Conservation (phyloP, 202 grass and related monocot genomes). For the Bolboschoenoplectus hybrid region DNA sequence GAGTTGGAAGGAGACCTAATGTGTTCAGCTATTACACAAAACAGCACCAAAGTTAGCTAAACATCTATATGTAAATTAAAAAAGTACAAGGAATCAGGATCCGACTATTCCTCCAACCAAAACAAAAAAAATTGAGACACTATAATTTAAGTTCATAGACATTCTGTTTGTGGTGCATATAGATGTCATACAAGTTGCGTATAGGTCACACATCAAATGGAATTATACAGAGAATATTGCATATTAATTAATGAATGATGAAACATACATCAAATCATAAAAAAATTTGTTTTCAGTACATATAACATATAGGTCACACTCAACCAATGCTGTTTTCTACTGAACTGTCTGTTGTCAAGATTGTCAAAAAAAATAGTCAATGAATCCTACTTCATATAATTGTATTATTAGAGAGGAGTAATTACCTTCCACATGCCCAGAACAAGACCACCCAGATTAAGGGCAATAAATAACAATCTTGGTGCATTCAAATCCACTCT, state of each 20-base stretch:
- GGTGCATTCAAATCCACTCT: slow-evolving; percentile 77
- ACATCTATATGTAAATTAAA: not conserved
- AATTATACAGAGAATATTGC: not conserved
- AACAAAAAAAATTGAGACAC: not conserved
- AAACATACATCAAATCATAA: not conserved
- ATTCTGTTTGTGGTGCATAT: not conserved
- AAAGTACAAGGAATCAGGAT: not conserved
- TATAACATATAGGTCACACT: slow-evolving; percentile 12
- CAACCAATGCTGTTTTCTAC: not conserved
- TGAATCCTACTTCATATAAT: not conserved
- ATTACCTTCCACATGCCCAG: slow-evolving; percentile 97
- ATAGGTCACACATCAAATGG: not conserved
- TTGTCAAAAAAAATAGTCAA: slow-evolving; percentile 9
- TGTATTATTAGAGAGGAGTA: not conserved
- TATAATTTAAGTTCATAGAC: not conserved
- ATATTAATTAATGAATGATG: not conserved
- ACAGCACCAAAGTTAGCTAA: not conserved
- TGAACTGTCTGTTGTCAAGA: not conserved
- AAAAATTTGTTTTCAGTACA: not conserved
- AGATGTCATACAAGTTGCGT: not conserved
- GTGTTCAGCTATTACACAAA: slow-evolving; percentile 74
- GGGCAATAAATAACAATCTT: slow-evolving; percentile 88
- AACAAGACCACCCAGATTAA: slow-evolving; percentile 85
- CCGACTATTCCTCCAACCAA: not conserved
- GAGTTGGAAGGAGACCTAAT: slow-evolving; percentile 96